A percentile compares a stretch with the other conserved stretches of the same genome.
These are phyloP conservation scores for Brettanomyces bruxellensis DNA, from an alignment of 805 yeast species.

Conservation along the genomic window DNA sequence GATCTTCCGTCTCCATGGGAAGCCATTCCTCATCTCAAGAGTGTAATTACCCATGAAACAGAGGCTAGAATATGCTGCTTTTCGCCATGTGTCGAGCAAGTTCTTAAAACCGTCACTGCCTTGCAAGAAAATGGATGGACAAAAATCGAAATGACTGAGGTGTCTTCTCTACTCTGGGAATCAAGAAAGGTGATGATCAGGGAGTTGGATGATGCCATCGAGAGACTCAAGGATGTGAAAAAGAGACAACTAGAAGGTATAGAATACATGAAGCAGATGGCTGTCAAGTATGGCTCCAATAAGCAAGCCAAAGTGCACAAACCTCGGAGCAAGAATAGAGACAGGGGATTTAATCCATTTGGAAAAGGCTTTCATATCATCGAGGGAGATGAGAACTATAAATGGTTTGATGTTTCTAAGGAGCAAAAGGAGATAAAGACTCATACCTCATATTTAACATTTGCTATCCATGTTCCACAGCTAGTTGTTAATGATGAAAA, in stretches of 20 bases:
- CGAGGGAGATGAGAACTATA: constrained; percentile 77
- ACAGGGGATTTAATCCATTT: constrained; percentile 75
- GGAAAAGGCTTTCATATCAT: constrained; percentile 79
- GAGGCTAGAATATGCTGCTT: constrained; percentile 82
- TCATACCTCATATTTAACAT: constrained; percentile 89
- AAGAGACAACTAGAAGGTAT: constrained; percentile 59
- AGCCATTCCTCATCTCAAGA: constrained; percentile 69
- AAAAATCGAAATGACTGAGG: constrained; percentile 85
- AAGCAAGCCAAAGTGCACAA: constrained; percentile 11
- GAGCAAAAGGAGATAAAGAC: constrained; percentile 81
- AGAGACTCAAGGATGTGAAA: constrained; percentile 72
- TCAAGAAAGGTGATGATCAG: constrained; percentile 84
- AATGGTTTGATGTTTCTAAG: constrained; percentile 81
- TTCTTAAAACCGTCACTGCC: constrained; percentile 72
- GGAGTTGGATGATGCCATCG: constrained; percentile 69
- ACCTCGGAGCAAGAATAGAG: constrained; percentile 17
- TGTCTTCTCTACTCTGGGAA: constrained; percentile 75
- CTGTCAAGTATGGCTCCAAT: constrained; percentile 10
- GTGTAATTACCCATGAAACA: constrained; percentile 44
- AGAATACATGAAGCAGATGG: constrained; percentile 28
- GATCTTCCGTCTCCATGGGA: constrained; percentile 97
- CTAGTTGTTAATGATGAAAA: not conserved
- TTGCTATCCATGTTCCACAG: constrained; percentile 48
- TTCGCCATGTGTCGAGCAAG: constrained; percentile 97
- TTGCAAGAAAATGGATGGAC: constrained; percentile 75